phyloP scores from a whole-genome alignment of 1,139 yeast species.

The Yamadazyma sp. region DNA sequence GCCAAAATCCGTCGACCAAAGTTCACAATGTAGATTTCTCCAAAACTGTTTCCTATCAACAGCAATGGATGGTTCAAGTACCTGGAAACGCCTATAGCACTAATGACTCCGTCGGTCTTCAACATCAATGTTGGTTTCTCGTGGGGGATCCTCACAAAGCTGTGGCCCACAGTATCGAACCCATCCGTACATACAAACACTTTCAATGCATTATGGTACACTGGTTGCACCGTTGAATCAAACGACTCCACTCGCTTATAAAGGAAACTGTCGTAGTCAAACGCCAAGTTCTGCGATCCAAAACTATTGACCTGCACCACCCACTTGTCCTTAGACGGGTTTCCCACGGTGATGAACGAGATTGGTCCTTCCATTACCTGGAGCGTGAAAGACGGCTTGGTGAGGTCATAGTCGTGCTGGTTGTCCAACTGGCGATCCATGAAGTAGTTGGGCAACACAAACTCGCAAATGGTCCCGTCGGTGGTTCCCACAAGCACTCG shows the following conservation, averaged over 20 bases:
- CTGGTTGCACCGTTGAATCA: conserved; percentile 25
- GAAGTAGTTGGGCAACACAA: conserved; percentile 29
- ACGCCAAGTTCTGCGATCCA: conserved; percentile 43
- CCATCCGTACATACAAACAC: conserved; percentile 26
- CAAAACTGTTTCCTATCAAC: conserved; percentile 63
- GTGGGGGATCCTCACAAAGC: conserved; percentile 34
- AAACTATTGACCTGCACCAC: conserved; percentile 47
- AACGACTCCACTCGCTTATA: conserved; percentile 30
- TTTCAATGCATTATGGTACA: conserved; percentile 27
- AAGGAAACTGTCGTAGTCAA: conserved; percentile 43
- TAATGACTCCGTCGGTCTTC: conserved; percentile 32
- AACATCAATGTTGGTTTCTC: conserved; percentile 32
- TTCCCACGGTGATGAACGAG: conserved; percentile 40
- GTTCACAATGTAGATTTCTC: conserved; percentile 43
- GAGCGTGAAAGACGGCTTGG: conserved; percentile 49
- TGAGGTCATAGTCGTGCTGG: conserved; percentile 8
- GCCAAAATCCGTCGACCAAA: conserved; percentile 37
- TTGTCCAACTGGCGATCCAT: conserved; percentile 4
- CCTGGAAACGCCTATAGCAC: conserved; percentile 31
- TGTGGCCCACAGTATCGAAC: conserved; percentile 30
- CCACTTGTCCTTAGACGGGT: conserved; percentile 25
- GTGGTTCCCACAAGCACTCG: conserved; percentile 60
- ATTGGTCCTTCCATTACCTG: conserved; percentile 54
- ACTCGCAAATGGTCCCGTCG: conserved; percentile 70
- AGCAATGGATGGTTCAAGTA: conserved; percentile 58